Evolutionary conservation across 2,329 filamentous ascomycete species (phyloP).

Genomic region (Scytalidium lignicola): DNA sequence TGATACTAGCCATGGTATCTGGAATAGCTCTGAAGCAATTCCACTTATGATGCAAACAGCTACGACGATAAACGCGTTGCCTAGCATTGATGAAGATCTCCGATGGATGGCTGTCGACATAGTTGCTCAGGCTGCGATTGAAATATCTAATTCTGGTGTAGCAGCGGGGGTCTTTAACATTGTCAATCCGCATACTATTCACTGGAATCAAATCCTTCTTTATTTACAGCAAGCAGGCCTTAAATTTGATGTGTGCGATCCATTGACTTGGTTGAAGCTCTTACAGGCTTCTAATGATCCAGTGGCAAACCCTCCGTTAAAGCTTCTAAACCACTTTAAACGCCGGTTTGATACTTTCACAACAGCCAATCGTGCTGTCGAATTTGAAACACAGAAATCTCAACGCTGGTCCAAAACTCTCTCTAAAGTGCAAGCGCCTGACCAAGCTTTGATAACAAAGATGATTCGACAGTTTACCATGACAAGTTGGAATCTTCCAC

Average conservation of each 20-base stretch:
- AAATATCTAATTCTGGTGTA: constrained; percentile 27
- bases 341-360: neutral
- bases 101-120: neutral
- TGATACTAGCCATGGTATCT: constrained; percentile 1
- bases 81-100: neutral
- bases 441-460: neutral
- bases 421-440: neutral
- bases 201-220: constrained; percentile 44
- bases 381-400: neutral
- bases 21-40: neutral
- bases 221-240: constrained; percentile 20
- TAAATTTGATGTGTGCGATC: constrained; percentile 5
- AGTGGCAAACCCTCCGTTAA: neutral
- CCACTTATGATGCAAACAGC: neutral
- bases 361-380: neutral
- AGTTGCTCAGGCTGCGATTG: constrained; percentile 19
- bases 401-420: neutral
- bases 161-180: constrained; percentile 28
- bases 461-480: neutral
- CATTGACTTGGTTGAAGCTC: neutral
- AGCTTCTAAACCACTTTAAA: neutral
- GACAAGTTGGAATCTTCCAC: neutral
- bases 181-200: constrained; percentile 39
- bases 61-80: neutral
- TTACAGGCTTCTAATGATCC: neutral